Evolutionary conservation across 768 basidiomycete genomes (phyloP).

Genomic region (Suillus discolor): DNA sequence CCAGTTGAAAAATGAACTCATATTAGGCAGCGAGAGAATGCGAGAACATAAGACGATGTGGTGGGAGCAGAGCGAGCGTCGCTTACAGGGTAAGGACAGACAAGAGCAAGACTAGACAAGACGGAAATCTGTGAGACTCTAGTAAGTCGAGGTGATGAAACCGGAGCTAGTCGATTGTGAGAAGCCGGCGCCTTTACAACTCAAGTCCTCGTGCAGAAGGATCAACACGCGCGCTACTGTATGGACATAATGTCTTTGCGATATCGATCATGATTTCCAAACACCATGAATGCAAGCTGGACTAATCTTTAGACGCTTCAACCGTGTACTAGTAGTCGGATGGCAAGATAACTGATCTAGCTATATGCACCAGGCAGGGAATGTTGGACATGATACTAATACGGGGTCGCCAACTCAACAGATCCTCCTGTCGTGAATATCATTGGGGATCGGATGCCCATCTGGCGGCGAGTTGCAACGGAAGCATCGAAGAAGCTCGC

Average conservation of each 20-base stretch:
- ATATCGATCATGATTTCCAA: background rate
- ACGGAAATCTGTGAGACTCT: background rate
- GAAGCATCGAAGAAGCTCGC: conserved; percentile 10
- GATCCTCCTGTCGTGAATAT: background rate
- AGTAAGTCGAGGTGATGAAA: background rate
- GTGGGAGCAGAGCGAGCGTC: background rate
- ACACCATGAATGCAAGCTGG: background rate
- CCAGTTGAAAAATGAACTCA: conserved; percentile 23
- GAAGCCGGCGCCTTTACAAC: conserved; percentile 3
- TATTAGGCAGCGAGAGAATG: conserved; percentile 5
- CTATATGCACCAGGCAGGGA: background rate
- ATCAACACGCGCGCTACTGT: background rate
- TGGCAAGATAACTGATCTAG: background rate
- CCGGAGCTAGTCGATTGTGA: conserved; percentile 3
- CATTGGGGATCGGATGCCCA: background rate
- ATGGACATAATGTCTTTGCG: background rate
- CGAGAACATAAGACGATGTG: background rate
- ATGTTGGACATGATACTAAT: background rate
- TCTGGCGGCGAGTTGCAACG: background rate
- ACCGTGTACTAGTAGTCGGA: background rate
- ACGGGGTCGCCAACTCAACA: background rate
- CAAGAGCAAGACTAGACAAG: background rate
- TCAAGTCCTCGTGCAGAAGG: background rate
- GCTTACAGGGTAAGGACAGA: background rate
- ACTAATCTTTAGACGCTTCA: background rate